Conservation (phyloP, 1,284 basidiomycete genomes). For the Lignosus rhinocerotis region DNA sequence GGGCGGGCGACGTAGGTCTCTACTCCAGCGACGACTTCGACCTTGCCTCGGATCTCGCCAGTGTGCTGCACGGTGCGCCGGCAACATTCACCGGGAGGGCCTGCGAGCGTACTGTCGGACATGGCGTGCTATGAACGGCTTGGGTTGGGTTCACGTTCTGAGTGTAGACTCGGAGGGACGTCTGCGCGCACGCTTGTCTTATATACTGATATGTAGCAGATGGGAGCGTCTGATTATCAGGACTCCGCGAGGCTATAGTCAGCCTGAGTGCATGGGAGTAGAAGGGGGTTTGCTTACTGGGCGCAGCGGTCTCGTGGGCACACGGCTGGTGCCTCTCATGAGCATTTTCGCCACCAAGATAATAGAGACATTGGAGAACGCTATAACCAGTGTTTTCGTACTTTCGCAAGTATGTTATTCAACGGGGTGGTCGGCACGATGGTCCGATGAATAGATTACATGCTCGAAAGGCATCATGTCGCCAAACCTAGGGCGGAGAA, state of each 20-base stretch:
- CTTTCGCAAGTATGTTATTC: too few species aligned
- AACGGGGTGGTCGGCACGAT: too few species aligned
- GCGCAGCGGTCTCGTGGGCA: not conserved
- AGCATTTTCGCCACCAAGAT: too few species aligned
- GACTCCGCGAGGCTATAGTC: not conserved
- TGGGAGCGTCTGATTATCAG: not conserved
- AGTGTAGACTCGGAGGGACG: not conserved
- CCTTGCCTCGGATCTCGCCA: slow-evolving; percentile 47
- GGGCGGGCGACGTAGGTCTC: slow-evolving; percentile 55
- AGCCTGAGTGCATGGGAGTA: not conserved
- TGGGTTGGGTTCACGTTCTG: not conserved
- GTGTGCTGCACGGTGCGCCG: slow-evolving; percentile 48
- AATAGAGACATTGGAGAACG: too few species aligned
- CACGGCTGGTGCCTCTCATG: too few species aligned
- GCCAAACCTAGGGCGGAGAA: too few species aligned
- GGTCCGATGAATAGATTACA: too few species aligned
- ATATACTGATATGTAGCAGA: not conserved
- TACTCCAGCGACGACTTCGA: slow-evolving; percentile 45
- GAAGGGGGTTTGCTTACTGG: not conserved
- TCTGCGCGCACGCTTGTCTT: not conserved
- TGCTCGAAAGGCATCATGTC: too few species aligned
- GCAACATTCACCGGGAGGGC: slow-evolving; percentile 44
- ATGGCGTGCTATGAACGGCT: not conserved
- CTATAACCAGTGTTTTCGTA: too few species aligned
- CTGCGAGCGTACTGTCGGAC: slow-evolving; percentile 37